Percentiles rank a stretch among this genome's conserved stretches.
These are phyloP conservation scores for Cubamyces sp. DNA, from an alignment of 768 basidiomycete genomes.

Conservation along the genomic window DNA sequence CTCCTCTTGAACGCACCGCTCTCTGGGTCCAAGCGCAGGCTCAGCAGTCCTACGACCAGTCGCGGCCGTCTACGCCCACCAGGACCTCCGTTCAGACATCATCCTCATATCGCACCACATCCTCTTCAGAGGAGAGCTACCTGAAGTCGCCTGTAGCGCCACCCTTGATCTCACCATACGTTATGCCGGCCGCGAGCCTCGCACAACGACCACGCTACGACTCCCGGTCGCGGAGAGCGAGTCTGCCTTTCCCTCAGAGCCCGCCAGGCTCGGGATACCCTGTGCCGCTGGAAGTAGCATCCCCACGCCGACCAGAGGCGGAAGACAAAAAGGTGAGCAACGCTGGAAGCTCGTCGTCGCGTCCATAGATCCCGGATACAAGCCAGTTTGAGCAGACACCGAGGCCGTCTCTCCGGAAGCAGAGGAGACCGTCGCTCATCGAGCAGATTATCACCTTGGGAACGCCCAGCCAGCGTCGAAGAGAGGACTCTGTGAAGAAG, in stretches of 20 bases:
- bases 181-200: slow-evolving; percentile 8
- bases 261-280: slow-evolving; percentile 34
- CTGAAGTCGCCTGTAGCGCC: slow-evolving; percentile 19
- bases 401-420: slow-evolving; percentile 28
- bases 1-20: slow-evolving; percentile 27
- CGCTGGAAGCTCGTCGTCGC: not conserved
- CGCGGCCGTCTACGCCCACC: slow-evolving; percentile 17
- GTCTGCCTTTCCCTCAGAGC: slow-evolving; percentile 33
- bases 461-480: slow-evolving; percentile 20
- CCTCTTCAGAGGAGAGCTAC: slow-evolving; percentile 28
- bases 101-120: slow-evolving; percentile 30
- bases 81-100: slow-evolving; percentile 17
- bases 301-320: slow-evolving; percentile 19
- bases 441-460: slow-evolving; percentile 29
- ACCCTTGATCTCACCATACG: slow-evolving; percentile 5
- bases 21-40: slow-evolving; percentile 33
- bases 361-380: not conserved
- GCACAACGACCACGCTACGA: slow-evolving; percentile 18
- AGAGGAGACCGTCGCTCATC: slow-evolving; percentile 31
- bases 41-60: slow-evolving; percentile 23
- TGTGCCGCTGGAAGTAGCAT: slow-evolving; percentile 27
- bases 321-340: slow-evolving; percentile 21
- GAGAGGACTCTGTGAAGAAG: slow-evolving; percentile 16
- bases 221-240: slow-evolving; percentile 14
- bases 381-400: slow-evolving; percentile 13